These are phyloP conservation scores for Phaffia tasmanica DNA, from an alignment of 768 basidiomycete species.

Conservation along the genomic window DNA sequence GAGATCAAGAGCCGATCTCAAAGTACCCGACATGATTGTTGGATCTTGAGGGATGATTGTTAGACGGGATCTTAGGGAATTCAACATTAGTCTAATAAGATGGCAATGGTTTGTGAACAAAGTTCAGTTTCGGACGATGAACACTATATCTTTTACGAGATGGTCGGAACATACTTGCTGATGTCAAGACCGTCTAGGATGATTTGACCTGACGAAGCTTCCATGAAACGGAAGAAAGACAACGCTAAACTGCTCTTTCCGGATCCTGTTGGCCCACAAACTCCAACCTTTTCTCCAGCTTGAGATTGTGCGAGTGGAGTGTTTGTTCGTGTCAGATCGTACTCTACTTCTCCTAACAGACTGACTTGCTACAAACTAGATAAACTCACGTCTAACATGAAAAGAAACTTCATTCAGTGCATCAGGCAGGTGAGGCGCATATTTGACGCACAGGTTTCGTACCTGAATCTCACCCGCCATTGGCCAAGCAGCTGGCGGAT, in stretches of 20 bases:
- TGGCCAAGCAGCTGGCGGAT: constrained; percentile 75
- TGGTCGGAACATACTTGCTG: neutral
- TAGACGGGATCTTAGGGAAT: constrained; percentile 32
- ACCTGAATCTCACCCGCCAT: constrained; percentile 50
- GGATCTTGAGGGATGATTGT: constrained; percentile 38
- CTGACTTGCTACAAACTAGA: too few species aligned
- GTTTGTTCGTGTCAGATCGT: too few species aligned
- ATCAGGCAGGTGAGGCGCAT: constrained; percentile 48
- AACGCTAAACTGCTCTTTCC: too few species aligned
- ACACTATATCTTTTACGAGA: too few species aligned
- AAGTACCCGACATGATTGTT: constrained; percentile 33
- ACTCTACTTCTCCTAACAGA: too few species aligned
- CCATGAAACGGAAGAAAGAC: constrained; percentile 33
- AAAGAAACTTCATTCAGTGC: constrained; percentile 34
- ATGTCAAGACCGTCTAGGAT: constrained; percentile 33
- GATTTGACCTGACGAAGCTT: constrained; percentile 30
- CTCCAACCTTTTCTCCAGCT: too few species aligned
- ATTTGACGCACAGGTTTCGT: constrained; percentile 60
- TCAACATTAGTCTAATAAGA: neutral
- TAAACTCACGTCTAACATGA: constrained; percentile 32
- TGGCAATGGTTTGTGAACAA: constrained; percentile 14
- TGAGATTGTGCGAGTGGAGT: too few species aligned
- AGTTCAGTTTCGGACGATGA: neutral
- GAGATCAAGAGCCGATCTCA: constrained; percentile 37
- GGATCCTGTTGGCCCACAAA: too few species aligned